Evolutionary conservation across 768 basidiomycete genomes (phyloP).

Genomic region (Auricularia sp.): DNA sequence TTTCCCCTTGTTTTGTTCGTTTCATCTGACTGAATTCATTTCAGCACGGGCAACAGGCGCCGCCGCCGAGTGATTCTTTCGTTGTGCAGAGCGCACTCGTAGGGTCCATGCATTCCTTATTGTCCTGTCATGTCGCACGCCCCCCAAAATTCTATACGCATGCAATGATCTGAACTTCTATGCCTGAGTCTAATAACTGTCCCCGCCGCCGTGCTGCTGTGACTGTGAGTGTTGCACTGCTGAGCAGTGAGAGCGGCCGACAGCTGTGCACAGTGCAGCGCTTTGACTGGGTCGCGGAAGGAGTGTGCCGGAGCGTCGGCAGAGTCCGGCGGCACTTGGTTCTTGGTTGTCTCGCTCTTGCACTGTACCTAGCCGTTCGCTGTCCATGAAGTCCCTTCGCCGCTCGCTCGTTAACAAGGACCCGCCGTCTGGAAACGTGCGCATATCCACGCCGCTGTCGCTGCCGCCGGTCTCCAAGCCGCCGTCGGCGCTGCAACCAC

Average conservation of each 20-base stretch:
- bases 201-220: no score
- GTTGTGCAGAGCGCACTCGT: no score
- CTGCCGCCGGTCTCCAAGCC: slow-evolving; percentile 63
- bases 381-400: slow-evolving; percentile 68
- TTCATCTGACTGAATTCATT: background rate
- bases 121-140: slow-evolving; percentile 1
- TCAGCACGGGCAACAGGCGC: background rate
- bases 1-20: background rate
- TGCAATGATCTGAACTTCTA: background rate
- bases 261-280: background rate
- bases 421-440: slow-evolving; percentile 34
- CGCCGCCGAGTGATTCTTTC: background rate
- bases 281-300: background rate
- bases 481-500: slow-evolving; percentile 60
- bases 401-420: slow-evolving; percentile 71
- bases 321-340: background rate
- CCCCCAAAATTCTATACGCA: background rate
- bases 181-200: no score
- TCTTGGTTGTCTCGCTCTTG: background rate
- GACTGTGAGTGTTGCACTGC: background rate
- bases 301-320: background rate
- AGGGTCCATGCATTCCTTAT: background rate
- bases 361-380: background rate
- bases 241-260: background rate
- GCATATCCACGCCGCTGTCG: slow-evolving; percentile 62